A percentile compares a stretch with the other conserved stretches of the same genome.
Conservation (phyloP, 495 filamentous ascomycete species). For the Talaromyces liani region DNA sequence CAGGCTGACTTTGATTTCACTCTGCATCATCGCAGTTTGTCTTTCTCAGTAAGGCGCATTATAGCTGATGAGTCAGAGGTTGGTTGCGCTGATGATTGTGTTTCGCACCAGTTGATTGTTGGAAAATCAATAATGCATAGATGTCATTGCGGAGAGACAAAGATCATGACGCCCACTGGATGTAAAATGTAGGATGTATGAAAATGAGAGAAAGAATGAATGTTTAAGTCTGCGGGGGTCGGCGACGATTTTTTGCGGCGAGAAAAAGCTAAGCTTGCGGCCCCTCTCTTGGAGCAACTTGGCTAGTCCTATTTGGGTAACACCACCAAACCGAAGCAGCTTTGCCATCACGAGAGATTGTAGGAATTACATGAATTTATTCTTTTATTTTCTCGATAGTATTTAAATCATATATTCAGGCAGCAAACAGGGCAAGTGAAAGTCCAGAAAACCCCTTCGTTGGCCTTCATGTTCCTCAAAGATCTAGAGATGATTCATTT, state of each 20-base stretch:
- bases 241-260: conserved; percentile 11
- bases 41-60: conserved; percentile 6
- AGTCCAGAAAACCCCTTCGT: neutral
- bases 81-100: neutral
- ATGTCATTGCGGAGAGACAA: neutral
- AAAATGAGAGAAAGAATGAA: neutral
- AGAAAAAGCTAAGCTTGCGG: conserved; percentile 8
- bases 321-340: neutral
- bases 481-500: neutral
- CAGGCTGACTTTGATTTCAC: conserved; percentile 42
- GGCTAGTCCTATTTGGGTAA: neutral
- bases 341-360: neutral
- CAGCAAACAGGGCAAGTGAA: too few relatives aligned
- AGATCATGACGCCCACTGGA: neutral
- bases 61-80: conserved; percentile 1
- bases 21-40: conserved; percentile 36
- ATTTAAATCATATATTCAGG: too few relatives aligned
- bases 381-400: too few relatives aligned
- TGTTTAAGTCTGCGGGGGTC: conserved; percentile 6
- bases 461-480: neutral
- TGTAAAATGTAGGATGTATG: neutral
- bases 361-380: neutral
- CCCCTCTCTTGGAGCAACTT: neutral
- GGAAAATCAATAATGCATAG: neutral
- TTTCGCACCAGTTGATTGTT: neutral